phyloP scores from a whole-genome alignment of 2,329 filamentous ascomycete genomes.

The Dothiorella sarmentorum region DNA sequence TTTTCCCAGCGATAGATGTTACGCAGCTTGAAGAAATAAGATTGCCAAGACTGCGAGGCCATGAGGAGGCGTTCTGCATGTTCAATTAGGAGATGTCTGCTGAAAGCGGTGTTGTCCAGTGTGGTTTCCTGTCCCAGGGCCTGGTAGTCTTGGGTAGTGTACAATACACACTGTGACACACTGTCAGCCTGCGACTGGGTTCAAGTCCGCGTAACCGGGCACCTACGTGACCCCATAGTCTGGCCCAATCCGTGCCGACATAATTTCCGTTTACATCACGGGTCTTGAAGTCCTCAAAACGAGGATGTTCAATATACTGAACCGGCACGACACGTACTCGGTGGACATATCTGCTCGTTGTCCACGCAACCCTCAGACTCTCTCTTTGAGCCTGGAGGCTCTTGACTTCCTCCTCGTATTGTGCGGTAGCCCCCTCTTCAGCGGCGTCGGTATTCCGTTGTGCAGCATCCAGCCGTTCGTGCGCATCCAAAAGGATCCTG shows the following conservation, averaged over 20 bases:
- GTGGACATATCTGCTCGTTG: slow-evolving; percentile 36
- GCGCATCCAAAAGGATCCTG: slow-evolving; percentile 32
- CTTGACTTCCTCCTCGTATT: slow-evolving; percentile 23
- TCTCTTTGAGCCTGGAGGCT: slow-evolving; percentile 34
- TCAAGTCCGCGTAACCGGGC: background rate
- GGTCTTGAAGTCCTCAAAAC: slow-evolving; percentile 27
- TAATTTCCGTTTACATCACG: slow-evolving; percentile 24
- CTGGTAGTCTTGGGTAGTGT: slow-evolving; percentile 32
- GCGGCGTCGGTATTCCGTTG: background rate
- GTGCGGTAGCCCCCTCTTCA: slow-evolving; percentile 16
- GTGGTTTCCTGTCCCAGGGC: slow-evolving; percentile 23
- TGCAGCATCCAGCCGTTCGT: slow-evolving; percentile 26
- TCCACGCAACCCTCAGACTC: slow-evolving; percentile 39
- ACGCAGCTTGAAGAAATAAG: slow-evolving; percentile 36
- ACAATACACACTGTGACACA: slow-evolving; percentile 24
- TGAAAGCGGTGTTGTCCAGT: slow-evolving; percentile 34
- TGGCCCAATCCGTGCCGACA: slow-evolving; percentile 31
- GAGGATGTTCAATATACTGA: slow-evolving; percentile 26
- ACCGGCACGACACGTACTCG: slow-evolving; percentile 36
- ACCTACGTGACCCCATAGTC: slow-evolving; percentile 33
- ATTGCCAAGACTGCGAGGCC: slow-evolving; percentile 40
- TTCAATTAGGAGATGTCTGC: slow-evolving; percentile 33
- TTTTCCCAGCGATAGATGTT: slow-evolving; percentile 41
- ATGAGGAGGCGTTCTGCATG: slow-evolving; percentile 40
- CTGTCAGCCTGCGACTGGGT: no score